Percentiles rank a stretch among this genome's conserved stretches.
Evolutionary conservation across 805 yeast genomes (phyloP).

Genomic region (Yarrowia sp.): DNA sequence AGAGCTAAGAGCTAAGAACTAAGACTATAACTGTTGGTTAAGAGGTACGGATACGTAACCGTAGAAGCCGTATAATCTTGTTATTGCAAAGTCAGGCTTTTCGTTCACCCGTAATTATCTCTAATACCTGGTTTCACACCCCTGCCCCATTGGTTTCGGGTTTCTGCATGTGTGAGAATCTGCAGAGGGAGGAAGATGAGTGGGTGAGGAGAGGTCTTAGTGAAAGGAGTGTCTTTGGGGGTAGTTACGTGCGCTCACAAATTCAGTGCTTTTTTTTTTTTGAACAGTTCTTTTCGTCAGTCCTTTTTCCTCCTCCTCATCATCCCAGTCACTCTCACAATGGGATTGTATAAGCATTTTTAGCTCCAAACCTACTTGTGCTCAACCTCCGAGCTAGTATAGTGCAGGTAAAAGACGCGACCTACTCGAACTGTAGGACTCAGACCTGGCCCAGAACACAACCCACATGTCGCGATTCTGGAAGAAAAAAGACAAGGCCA

Average conservation of each 20-base stretch:
- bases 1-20: too few relatives aligned
- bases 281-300: too few relatives aligned
- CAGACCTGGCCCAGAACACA: background rate
- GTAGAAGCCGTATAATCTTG: too few relatives aligned
- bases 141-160: constrained; percentile 31
- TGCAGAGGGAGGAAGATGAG: too few relatives aligned
- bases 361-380: background rate
- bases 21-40: too few relatives aligned
- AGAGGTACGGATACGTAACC: too few relatives aligned
- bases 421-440: background rate
- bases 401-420: constrained; percentile 17
- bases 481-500: constrained; percentile 31
- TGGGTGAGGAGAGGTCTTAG: too few relatives aligned
- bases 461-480: constrained; percentile 39
- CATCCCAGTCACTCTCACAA: background rate
- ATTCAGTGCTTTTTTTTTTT: too few relatives aligned
- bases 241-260: too few relatives aligned
- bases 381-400: background rate
- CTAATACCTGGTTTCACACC: constrained; percentile 7
- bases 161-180: constrained; percentile 1
- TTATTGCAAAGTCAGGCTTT: too few relatives aligned
- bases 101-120: background rate
- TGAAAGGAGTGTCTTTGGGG: too few relatives aligned
- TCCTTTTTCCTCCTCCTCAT: too few relatives aligned
- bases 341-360: background rate